Conservation (phyloP, 805 yeast species). For the Pichia cephalocereana region DNA sequence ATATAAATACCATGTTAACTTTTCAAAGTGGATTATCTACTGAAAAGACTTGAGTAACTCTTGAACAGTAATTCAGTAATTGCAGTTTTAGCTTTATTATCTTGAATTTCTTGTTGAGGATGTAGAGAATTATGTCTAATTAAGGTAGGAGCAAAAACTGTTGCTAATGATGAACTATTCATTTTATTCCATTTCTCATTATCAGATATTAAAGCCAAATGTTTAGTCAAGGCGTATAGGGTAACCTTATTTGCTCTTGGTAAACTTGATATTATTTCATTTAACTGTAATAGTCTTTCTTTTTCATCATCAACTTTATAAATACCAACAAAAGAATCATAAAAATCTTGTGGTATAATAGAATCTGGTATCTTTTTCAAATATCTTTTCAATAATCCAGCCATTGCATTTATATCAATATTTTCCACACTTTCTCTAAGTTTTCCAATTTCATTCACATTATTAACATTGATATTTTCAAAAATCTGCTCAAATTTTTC, state of each 20-base stretch:
- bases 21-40: not conserved
- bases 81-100: constrained; percentile 73
- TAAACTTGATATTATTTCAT: constrained; percentile 36
- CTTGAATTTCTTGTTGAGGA: constrained; percentile 75
- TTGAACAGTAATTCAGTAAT: constrained; percentile 64
- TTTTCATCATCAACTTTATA: constrained; percentile 25
- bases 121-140: constrained; percentile 54
- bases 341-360: constrained; percentile 59
- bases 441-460: constrained; percentile 25
- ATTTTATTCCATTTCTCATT: constrained; percentile 58
- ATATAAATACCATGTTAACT: too few relatives aligned
- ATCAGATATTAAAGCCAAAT: constrained; percentile 51
- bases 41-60: constrained; percentile 30
- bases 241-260: constrained; percentile 63
- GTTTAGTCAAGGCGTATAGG: constrained; percentile 48
- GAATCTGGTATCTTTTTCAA: constrained; percentile 81
- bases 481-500: constrained; percentile 31
- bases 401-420: constrained; percentile 73
- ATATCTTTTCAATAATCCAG: constrained; percentile 81
- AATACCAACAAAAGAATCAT: constrained; percentile 56
- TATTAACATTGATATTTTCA: constrained; percentile 18
- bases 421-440: constrained; percentile 15
- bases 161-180: constrained; percentile 75
- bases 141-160: constrained; percentile 91
- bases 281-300: constrained; percentile 35